Evolutionary conservation across 2,329 filamentous ascomycete genomes (phyloP), one percentile per base, ranked within the genome.

Genomic region (Ascochyta fabae): DNA sequence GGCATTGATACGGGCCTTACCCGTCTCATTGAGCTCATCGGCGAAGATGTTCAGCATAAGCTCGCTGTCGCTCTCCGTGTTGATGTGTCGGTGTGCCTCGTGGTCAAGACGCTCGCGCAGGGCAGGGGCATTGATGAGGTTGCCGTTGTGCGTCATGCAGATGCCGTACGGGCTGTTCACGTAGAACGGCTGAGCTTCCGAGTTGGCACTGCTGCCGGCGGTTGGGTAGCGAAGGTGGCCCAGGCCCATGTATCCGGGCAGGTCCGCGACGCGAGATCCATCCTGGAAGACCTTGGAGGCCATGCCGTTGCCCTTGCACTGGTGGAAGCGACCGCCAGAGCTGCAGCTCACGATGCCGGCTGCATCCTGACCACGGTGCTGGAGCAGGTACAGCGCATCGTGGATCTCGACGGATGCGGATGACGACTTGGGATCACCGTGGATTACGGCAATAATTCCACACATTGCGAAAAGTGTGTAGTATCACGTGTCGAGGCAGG

Each of bases 151-250:
- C 22, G 88, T 85, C 72, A 95, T 84, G 69, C 84, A 90, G 66
- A 96, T 89, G 43, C 92, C 92, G 71, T 92, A 95, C 1, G 91
- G 91, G 59, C 80, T 82, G 79, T 96, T 96, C 68, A 95, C 91
- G 72, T 95, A 96, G 76, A 97, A 96, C 0, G 93, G 93, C 77
- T 96, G 92, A 10, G 91, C 91, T 77, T 96, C 92, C 7, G 91
- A 88, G 69, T 91, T 94, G 55, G 86, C 86, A 64, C 88, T 90
- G 73, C 88, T 95, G 53, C 93, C 93, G 12, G 90, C 90, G 7
- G 93, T 97, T 10, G 93, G 93, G 76, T 97, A 97, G 73, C 93
- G 84, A 65, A 97, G 77, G 76, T 97, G 93, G 38, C 86, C 89
- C 57, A 96, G 83, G 59, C 91, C 92, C 89, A 95, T 93, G 76